Percentiles rank a stretch among this genome's conserved stretches.
phyloP scores from a whole-genome alignment of 257 asterid genomes.

The Salvia hispanica region DNA sequence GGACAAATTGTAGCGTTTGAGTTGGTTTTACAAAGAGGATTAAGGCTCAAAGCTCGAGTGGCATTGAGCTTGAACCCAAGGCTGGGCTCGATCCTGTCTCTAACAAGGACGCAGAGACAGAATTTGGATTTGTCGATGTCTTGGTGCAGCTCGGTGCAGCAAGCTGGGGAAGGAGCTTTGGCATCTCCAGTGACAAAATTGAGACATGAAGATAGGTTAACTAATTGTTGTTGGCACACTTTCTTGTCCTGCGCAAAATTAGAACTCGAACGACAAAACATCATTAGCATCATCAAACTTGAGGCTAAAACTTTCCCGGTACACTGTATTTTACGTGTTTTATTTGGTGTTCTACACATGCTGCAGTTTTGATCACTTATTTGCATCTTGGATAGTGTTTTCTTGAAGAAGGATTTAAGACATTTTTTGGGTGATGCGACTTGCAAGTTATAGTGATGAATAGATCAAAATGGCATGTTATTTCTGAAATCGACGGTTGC shows the following conservation, averaged over 20 bases:
- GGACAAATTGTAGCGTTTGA: slow-evolving; percentile 37
- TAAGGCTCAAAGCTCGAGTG: slow-evolving; percentile 47
- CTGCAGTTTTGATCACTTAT: too few relatives aligned
- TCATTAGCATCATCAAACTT: slow-evolving; percentile 14
- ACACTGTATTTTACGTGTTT: not conserved
- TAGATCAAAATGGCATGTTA: too few relatives aligned
- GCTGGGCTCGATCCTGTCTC: not conserved
- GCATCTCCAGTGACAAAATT: slow-evolving; percentile 40
- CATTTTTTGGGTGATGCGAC: not conserved
- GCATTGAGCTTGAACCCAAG: slow-evolving; percentile 50
- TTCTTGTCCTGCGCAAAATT: slow-evolving; percentile 44
- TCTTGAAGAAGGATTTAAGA: slow-evolving; percentile 18
- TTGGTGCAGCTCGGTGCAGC: slow-evolving; percentile 43
- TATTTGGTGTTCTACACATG: not conserved
- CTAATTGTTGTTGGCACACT: slow-evolving; percentile 41
- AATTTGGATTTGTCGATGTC: slow-evolving; percentile 29
- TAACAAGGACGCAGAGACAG: slow-evolving; percentile 48
- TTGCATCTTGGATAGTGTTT: slow-evolving; percentile 16
- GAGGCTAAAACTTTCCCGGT: not conserved
- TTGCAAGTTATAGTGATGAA: slow-evolving; percentile 1
- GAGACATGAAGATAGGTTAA: slow-evolving; percentile 41
- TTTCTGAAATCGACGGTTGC: not conserved
- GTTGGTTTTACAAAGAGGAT: slow-evolving; percentile 32
- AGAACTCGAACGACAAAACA: slow-evolving; percentile 31
- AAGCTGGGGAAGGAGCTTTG: slow-evolving; percentile 38